A percentile compares a stretch with the other conserved stretches of the same genome.
Evolutionary conservation across 2,329 filamentous ascomycete species (phyloP).

Genomic region (Bipolaris sorokiniana): DNA sequence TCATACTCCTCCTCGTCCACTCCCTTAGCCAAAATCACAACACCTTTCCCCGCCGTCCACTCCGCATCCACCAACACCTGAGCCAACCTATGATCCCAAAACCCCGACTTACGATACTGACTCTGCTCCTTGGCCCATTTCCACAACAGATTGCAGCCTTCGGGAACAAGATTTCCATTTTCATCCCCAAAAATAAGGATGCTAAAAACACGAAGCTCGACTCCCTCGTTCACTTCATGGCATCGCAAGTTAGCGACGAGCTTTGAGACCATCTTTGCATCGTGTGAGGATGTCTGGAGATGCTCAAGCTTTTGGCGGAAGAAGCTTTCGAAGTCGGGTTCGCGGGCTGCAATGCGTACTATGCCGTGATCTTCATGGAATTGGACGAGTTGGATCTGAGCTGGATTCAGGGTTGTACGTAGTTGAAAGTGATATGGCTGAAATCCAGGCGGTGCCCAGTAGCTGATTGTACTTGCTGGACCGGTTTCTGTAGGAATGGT

Average conservation of each 20-base stretch:
- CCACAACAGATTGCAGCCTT: neutral
- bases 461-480: neutral
- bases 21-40: neutral
- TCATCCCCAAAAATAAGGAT: neutral
- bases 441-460: neutral
- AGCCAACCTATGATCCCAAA: neutral
- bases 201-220: neutral
- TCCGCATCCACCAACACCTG: neutral
- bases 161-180: neutral
- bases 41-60: neutral
- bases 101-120: neutral
- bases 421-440: neutral
- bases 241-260: neutral
- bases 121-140: conserved; percentile 1
- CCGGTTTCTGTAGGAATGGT: neutral
- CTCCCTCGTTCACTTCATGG: neutral
- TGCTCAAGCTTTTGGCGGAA: neutral
- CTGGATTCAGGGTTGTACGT: neutral
- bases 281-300: neutral
- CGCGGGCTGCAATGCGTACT: neutral
- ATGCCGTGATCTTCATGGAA: neutral
- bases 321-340: neutral
- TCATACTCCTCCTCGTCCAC: neutral
- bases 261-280: neutral
- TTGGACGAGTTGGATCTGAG: neutral